phyloP scores from a whole-genome alignment of 768 basidiomycete species.

The Cystobasidium tubakii region DNA sequence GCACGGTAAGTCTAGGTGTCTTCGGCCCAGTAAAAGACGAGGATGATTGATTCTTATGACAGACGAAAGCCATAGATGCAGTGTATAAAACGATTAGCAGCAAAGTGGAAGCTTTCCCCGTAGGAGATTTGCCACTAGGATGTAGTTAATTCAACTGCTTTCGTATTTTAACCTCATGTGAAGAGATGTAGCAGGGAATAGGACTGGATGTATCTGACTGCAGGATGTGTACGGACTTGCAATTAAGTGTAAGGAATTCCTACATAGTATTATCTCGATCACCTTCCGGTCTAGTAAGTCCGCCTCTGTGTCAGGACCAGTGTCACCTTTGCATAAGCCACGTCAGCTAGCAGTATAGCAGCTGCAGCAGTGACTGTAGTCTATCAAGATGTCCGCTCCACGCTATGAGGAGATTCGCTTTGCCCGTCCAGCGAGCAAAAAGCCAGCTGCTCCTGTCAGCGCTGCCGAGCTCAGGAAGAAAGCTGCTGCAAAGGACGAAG shows the following conservation, averaged over 20 bases:
- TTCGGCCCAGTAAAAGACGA: no score
- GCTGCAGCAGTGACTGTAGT: not conserved
- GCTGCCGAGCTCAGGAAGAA: not conserved
- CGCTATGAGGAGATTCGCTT: not conserved
- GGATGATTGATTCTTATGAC: not conserved
- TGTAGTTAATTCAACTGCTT: not conserved
- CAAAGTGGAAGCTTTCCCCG: slow-evolving; percentile 19
- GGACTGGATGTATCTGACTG: no score
- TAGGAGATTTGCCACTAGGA: slow-evolving; percentile 9
- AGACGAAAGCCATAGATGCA: slow-evolving; percentile 15
- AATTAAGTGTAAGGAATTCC: no score
- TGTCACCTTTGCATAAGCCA: not conserved
- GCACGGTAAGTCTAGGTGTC: slow-evolving; percentile 6
- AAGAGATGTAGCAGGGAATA: no score
- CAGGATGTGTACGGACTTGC: no score
- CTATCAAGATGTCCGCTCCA: not conserved
- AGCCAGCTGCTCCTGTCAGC: not conserved
- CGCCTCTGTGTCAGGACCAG: no score
- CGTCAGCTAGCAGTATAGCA: not conserved
- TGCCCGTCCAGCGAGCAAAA: not conserved
- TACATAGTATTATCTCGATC: no score
- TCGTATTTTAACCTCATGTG: not conserved
- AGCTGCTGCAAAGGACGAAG: slow-evolving; percentile 20
- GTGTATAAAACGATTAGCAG: slow-evolving; percentile 7
- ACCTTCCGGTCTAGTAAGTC: no score